These are phyloP conservation scores for Flammula alnicola DNA, from an alignment of 1,284 basidiomycete species.

Conservation along the genomic window DNA sequence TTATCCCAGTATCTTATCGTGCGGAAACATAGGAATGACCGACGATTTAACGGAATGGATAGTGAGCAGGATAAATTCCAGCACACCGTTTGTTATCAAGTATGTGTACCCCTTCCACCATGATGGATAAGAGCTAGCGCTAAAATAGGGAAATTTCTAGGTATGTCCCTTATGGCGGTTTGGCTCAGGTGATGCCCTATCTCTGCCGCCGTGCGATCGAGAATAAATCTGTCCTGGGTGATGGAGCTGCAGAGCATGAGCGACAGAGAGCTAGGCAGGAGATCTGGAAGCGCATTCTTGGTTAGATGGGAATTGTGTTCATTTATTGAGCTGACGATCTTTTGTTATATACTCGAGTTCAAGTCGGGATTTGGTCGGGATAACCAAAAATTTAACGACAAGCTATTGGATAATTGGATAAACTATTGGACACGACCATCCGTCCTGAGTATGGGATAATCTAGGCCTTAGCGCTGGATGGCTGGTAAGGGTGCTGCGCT, in stretches of 20 bases:
- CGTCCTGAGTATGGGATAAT: too few species aligned
- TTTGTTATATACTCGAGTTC: too few species aligned
- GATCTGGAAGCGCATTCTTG: slow-evolving; percentile 49
- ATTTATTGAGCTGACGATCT: neutral
- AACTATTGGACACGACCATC: too few species aligned
- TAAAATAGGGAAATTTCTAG: too few species aligned
- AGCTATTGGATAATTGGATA: too few species aligned
- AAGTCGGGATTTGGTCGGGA: too few species aligned
- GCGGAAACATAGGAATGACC: slow-evolving; percentile 72
- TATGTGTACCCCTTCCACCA: slow-evolving; percentile 34
- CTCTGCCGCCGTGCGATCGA: slow-evolving; percentile 78
- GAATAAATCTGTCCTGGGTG: slow-evolving; percentile 60
- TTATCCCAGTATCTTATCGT: neutral
- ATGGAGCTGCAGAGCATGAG: slow-evolving; percentile 62
- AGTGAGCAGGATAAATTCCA: slow-evolving; percentile 56
- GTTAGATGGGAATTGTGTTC: slow-evolving; percentile 1
- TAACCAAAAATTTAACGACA: too few species aligned
- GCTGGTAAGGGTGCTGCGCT: slow-evolving; percentile 16
- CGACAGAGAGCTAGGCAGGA: slow-evolving; percentile 53
- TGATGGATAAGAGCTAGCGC: too few species aligned
- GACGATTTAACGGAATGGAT: slow-evolving; percentile 80
- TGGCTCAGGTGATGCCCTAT: slow-evolving; percentile 77
- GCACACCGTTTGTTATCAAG: slow-evolving; percentile 79
- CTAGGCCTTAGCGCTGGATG: too few species aligned
- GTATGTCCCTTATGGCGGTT: slow-evolving; percentile 84